phyloP scores from a whole-genome alignment of 1,284 basidiomycete species.

The Ustilago crameri region DNA sequence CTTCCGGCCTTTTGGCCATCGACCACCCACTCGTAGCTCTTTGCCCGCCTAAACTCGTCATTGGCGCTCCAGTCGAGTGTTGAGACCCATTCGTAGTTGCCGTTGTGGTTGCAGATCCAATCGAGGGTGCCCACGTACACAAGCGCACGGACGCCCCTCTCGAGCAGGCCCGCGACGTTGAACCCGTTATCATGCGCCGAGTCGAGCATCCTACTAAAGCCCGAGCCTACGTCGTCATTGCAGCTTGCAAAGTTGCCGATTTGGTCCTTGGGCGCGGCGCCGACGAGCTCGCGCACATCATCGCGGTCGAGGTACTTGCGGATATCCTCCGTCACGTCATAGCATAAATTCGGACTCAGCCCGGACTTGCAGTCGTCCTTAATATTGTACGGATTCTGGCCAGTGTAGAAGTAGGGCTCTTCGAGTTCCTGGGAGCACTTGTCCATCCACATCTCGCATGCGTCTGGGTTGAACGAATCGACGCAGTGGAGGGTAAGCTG shows the following conservation, averaged over 20 bases:
- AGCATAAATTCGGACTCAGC: constrained; percentile 51
- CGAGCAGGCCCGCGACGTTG: constrained; percentile 78
- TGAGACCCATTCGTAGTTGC: constrained; percentile 50
- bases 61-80: constrained; percentile 37
- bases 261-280: constrained; percentile 46
- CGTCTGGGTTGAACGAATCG: constrained; percentile 34
- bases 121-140: constrained; percentile 75
- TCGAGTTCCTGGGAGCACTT: constrained; percentile 46
- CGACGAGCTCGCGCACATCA: constrained; percentile 55
- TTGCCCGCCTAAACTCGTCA: constrained; percentile 20
- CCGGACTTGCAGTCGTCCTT: constrained; percentile 56
- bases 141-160: constrained; percentile 78
- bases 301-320: constrained; percentile 56
- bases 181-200: constrained; percentile 38
- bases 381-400: constrained; percentile 63
- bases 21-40: constrained; percentile 47
- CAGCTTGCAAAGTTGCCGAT: constrained; percentile 56
- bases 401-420: constrained; percentile 48
- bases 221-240: constrained; percentile 33
- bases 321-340: constrained; percentile 54
- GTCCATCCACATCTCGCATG: constrained; percentile 26
- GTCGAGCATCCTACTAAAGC: constrained; percentile 41
- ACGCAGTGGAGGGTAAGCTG: constrained; percentile 37
- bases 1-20: constrained; percentile 47
- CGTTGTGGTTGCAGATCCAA: constrained; percentile 65